Base-by-base conservation (phyloP, 1,284 basidiomycete genomes). In the Heterobasidion irregulare region DNA sequence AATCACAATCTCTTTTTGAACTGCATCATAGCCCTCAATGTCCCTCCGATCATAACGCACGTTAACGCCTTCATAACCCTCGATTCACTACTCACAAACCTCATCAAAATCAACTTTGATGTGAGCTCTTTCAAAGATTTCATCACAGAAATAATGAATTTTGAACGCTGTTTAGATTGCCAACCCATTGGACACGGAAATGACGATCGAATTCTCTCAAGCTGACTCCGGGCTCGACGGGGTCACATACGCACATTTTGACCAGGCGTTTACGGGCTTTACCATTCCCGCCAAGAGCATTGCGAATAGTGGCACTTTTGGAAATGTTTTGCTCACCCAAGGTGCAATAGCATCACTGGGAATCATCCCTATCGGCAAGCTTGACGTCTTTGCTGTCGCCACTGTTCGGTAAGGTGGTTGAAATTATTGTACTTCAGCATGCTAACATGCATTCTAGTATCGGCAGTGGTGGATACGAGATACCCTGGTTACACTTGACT, bases 171-270 rank as follows among this genome's bases (percentile, higher is more conserved):
- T 41, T 18, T 33, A 80, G 79, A 66, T 80, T 32, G 65, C 72
- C 55, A 86, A 87, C 61, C 83, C 84, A 2, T 66, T 86, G 8
- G 78, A 76, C 57, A 70, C 79, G 2, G 75, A 79, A 33, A 70
- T 87, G 18, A 68, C 75, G 34, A 72, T 88, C 57, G 70, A 75
- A 50, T 79, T 76, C 57, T 73, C 81, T 0, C 84, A 86, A 62
- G 71, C 75, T 9, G 81, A 86, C 60, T 70, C 74, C 1, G 72
- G 76, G 0, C 68, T 84, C 4, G 65, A 79, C 44, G 80, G 80
- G 5, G 64, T 70, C 45, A 75, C 71, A 1, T 87, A 75, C 59
- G 82, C 85, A 2, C 75, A 76, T 58, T 85, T 87, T 64, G 71
- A 72, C 26, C 75, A 79, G 56, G 47, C 70, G 1, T 85, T 86